These are phyloP conservation scores for Hippophae rhamnoides DNA, from an alignment of 306 rosid species.

Conservation along the genomic window DNA sequence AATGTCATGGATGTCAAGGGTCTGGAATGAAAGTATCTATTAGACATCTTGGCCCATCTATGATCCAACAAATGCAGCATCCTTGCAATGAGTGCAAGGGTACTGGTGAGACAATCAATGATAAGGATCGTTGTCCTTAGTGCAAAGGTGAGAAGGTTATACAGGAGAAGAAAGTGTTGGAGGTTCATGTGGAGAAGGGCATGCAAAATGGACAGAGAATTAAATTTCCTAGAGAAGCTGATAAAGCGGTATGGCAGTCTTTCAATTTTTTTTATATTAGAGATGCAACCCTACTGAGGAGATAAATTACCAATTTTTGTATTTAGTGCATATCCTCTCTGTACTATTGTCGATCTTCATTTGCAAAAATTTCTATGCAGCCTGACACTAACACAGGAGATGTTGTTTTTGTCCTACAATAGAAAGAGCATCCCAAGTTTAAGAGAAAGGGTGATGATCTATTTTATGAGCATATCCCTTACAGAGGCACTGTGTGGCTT, in stretches of 20 bases:
- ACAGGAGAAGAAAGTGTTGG: conserved; percentile 48
- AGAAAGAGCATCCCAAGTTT: no score
- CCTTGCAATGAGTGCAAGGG: no score
- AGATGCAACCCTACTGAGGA: background rate
- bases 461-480: no score
- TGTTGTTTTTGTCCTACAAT: no score
- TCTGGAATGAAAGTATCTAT: conserved; percentile 72
- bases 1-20: conserved; percentile 87
- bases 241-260: conserved; percentile 65
- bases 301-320: conserved; percentile 41
- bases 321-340: conserved; percentile 4
- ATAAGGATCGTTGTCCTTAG: conserved; percentile 73
- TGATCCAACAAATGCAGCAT: no score
- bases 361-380: no score
- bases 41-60: no score
- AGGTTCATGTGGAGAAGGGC: no score
- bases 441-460: no score
- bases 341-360: no score
- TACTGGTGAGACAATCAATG: conserved; percentile 17
- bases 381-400: conserved; percentile 32
- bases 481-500: no score
- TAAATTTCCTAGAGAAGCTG: conserved; percentile 79
- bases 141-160: conserved; percentile 93
- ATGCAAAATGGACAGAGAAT: no score
- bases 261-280: background rate